phyloP scores from a whole-genome alignment of 129 eudicot species.

The Deinandra increscens region DNA sequence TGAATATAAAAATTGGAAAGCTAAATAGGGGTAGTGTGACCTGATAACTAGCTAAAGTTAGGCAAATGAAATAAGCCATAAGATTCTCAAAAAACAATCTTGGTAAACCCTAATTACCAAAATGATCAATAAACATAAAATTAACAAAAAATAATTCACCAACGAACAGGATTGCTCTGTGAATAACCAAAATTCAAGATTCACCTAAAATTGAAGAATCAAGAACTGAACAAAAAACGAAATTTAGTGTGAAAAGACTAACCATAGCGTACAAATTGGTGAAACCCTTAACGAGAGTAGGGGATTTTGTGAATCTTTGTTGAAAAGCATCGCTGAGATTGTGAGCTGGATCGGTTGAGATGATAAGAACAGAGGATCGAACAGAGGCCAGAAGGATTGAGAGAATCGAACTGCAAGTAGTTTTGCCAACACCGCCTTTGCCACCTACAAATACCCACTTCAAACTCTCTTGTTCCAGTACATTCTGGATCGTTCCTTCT shows the following conservation, averaged over 20 bases:
- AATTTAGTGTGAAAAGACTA: slow-evolving; percentile 14
- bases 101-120: neutral
- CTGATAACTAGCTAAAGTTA: too few relatives aligned
- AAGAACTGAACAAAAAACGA: neutral
- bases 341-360: slow-evolving; percentile 97
- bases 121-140: neutral
- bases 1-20: neutral
- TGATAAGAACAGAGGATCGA: slow-evolving; percentile 82
- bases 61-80: neutral
- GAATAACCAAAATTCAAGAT: too few relatives aligned
- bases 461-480: slow-evolving; percentile 71
- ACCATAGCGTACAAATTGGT: slow-evolving; percentile 94
- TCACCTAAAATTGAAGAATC: neutral
- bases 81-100: neutral
- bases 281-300: slow-evolving; percentile 90
- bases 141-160: neutral
- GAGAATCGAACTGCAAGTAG: slow-evolving; percentile 36
- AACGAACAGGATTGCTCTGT: too few relatives aligned
- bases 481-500: slow-evolving; percentile 69
- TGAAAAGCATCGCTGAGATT: slow-evolving; percentile 96
- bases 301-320: slow-evolving; percentile 79
- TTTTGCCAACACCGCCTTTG: slow-evolving; percentile 43
- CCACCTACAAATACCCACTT: slow-evolving; percentile 61
- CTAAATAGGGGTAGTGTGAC: too few relatives aligned
- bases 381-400: slow-evolving; percentile 50